phyloP scores from a whole-genome alignment of 306 rosid genomes.

The Echinosophora koreensis region DNA sequence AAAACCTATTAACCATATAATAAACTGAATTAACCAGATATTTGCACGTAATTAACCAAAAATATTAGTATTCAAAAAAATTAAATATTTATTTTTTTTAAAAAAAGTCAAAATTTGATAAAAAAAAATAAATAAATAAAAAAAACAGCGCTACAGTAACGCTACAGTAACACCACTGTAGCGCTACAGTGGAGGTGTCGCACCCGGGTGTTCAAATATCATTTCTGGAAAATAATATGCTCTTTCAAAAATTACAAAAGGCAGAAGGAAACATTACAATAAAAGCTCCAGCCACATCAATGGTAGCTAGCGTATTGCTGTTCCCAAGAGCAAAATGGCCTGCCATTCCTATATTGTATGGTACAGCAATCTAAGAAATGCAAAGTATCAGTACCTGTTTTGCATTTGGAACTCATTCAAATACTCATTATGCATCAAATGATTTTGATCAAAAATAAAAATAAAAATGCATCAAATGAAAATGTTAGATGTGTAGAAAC shows the following conservation, averaged over 20 bases:
- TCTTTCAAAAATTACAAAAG: slow-evolving; percentile 32
- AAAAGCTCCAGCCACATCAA: slow-evolving; percentile 97
- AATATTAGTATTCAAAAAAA: no score
- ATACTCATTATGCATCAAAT: slow-evolving; percentile 36
- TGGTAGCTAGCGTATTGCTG: slow-evolving; percentile 88
- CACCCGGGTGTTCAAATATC: no score
- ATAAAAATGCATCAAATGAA: slow-evolving; percentile 34
- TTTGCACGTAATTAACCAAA: no score
- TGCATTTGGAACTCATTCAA: slow-evolving; percentile 28
- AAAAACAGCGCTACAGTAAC: no score
- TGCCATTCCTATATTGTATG: slow-evolving; percentile 87
- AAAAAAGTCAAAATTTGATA: no score
- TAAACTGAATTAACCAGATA: no score
- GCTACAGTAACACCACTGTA: no score
- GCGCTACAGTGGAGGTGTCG: no score
- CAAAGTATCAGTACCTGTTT: slow-evolving; percentile 43
- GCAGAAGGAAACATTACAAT: slow-evolving; percentile 60
- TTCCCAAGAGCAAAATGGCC: slow-evolving; percentile 96
- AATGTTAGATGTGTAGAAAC: slow-evolving; percentile 19
- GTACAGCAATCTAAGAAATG: slow-evolving; percentile 62
- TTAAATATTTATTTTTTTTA: no score
- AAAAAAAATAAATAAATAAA: no score
- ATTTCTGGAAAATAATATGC: slow-evolving; percentile 1
- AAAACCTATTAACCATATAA: no score
- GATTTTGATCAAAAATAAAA: not conserved